A percentile compares a stretch with the other conserved stretches of the same genome.
Evolutionary conservation across 371 early-diverging fungal genomes (phyloP).

Genomic region (Rhizomucor pusillus): DNA sequence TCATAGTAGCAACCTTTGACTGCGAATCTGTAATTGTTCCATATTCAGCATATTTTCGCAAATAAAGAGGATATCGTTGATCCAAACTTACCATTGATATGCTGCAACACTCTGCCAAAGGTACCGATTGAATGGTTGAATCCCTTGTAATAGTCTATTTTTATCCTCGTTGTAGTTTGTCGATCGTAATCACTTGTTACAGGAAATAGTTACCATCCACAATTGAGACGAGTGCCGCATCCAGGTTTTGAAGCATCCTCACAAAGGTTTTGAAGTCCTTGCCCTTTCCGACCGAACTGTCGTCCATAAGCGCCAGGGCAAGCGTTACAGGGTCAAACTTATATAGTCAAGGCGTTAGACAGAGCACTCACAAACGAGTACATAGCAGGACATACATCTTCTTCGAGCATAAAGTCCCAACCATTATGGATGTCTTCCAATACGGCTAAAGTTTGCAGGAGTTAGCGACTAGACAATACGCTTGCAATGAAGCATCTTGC

Average conservation of each 20-base stretch:
- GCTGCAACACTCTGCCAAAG: constrained; percentile 87
- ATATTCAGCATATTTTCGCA: constrained; percentile 16
- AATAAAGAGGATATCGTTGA: too few relatives aligned
- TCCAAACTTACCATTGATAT: constrained; percentile 63
- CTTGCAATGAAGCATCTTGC: background rate
- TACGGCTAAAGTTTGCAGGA: constrained; percentile 18
- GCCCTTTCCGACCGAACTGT: constrained; percentile 73
- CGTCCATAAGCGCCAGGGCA: constrained; percentile 85
- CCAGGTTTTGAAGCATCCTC: constrained; percentile 67
- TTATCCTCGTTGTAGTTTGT: background rate
- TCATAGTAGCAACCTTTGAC: constrained; percentile 65
- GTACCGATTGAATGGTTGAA: constrained; percentile 92
- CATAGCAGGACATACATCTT: constrained; percentile 39
- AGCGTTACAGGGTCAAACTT: constrained; percentile 91
- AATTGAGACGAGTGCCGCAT: constrained; percentile 81
- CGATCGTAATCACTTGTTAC: background rate
- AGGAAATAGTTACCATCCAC: constrained; percentile 68
- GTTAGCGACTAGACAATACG: too few relatives aligned
- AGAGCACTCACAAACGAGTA: too few relatives aligned
- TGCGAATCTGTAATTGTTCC: constrained; percentile 50
- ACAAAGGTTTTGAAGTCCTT: constrained; percentile 77
- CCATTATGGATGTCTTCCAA: constrained; percentile 49
- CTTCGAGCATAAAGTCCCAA: constrained; percentile 68
- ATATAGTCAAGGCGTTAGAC: background rate
- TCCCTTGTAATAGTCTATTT: constrained; percentile 84